Base-by-base conservation (phyloP, 192 early-diverging fungal species). In the Backusella luteola region DNA sequence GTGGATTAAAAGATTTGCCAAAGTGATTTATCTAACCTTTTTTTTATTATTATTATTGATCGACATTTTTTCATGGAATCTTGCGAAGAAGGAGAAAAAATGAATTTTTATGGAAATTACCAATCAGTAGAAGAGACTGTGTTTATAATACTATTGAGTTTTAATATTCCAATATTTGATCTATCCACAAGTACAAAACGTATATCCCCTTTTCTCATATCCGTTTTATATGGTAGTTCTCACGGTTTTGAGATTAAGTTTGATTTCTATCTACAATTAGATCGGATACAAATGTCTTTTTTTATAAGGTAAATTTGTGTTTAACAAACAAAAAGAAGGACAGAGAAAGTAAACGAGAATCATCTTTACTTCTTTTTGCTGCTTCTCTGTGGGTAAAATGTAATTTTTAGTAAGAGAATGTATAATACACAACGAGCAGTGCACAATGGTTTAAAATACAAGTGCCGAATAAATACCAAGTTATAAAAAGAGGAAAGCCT, bases 171-270 rank as follows among this genome's bases (percentile, higher is more conserved):
- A 26, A 9, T 63, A 5, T 63, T 9, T 49, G 46, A 29, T 63
- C 56, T 8, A 14, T 63, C 9, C 56, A 63, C 8, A 49, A 63
- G 23, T 63, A 63, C 26, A 23, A 29, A 29, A 63, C 8, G 6
- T 53, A 32, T 32, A 5, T n/a, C n/a, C 53, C 12, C 12, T 26
- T 14, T 49, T 49, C 46, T 49, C 19, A 49, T 17, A 49, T 49
- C 19, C 15, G 6, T 17, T 7, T 49, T 7, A n/a, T 63, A 29
- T 14, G 26, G 7, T 63, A 8, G 8, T 63, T 63, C 56, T 63
- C 56, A 63, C 56, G 56, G 11, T 63, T 63, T 26, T 63, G n/a
- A 23, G 56, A 63, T 63, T 63, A 63, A 63, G 56, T 63, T 63
- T 29, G 56, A 29, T 63, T 63, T 63, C 3, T 63, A 63, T 12